Evolutionary conservation across 768 basidiomycete species (phyloP), one percentile per base, ranked within the genome.

Genomic region (Cystofilobasidium ferigula): DNA sequence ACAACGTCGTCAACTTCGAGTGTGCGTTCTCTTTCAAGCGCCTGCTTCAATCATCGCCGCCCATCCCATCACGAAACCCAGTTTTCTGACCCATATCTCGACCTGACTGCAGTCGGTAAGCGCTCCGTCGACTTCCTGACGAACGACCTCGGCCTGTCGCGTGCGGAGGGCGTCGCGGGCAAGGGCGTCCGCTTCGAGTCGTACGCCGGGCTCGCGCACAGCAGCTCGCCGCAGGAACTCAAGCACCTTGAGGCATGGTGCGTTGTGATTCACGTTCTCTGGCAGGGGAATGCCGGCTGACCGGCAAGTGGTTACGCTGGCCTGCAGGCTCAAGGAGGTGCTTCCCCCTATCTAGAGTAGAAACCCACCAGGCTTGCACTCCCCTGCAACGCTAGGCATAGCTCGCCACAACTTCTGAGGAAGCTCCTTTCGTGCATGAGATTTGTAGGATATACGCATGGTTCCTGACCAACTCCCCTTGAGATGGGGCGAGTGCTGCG

Each of bases 161-260:
- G 73, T 9, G 71, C 71, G 30, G 70, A 57, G 34, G 69, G 62
- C 14, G 74, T 72, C 47, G 67, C 64, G 34, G 68, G 73, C 56
- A 79, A 79, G 20, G 91, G 89, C 14, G 71, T 90, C 34, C 79
- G 80, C 53, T 89, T 85, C 77, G 82, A 84, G 67, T 72, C 81
- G 14, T 93, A 92, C 74, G 76, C 78, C 2, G 84, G 83, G 14
- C 76, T 88, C 70, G 82, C 79, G 9, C 92, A 95, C 71, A 81
- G 82, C 45, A 82, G 85, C 20, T 80, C 78, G 64, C 78, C 79
- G 57, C 72, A 82, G 75, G 89, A 91, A 72, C 77, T 91, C 47
- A 78, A 80, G 40, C 86, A 92, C 71, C 74, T 93, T 71, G 82
- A 80, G 70, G 76, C 72, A 18, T 93, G 88, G 83, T 78, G 40